These are phyloP conservation scores for Penicillium canariense DNA, from an alignment of 495 filamentous ascomycete species.

Conservation along the genomic window DNA sequence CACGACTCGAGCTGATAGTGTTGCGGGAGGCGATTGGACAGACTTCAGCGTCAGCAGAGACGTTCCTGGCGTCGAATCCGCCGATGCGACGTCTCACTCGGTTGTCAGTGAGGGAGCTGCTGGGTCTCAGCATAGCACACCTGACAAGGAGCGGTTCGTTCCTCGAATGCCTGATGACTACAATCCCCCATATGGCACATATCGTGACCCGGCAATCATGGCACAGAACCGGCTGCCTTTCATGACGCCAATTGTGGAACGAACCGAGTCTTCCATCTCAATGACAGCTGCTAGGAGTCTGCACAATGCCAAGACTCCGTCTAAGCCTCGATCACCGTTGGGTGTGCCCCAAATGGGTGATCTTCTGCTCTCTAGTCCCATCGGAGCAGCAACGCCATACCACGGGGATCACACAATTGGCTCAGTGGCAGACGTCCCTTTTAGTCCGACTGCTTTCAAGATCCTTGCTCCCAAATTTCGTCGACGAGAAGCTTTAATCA, in stretches of 20 bases:
- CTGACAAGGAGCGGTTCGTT: conserved; percentile 51
- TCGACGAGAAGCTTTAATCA: conserved; percentile 62
- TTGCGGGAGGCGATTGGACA: conserved; percentile 71
- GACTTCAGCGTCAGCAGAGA: conserved; percentile 76
- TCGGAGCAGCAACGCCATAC: conserved; percentile 28
- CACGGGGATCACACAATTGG: conserved; percentile 30
- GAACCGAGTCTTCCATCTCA: conserved; percentile 80
- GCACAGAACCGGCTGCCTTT: conserved; percentile 89
- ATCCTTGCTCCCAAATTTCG: conserved; percentile 24
- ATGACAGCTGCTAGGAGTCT: conserved; percentile 54
- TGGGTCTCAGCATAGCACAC: conserved; percentile 21
- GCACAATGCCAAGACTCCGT: conserved; percentile 73
- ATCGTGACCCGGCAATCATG: conserved; percentile 68
- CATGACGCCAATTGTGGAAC: conserved; percentile 97
- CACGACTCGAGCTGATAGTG: conserved; percentile 54
- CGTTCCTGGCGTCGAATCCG: conserved; percentile 49
- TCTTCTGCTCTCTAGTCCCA: conserved; percentile 34
- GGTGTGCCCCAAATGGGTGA: conserved; percentile 35
- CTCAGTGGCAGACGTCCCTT: conserved; percentile 37
- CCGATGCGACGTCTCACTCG: conserved; percentile 28
- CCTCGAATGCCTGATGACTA: conserved; percentile 83
- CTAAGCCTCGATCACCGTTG: conserved; percentile 42
- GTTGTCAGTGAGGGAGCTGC: conserved; percentile 28
- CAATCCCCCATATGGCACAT: conserved; percentile 68
- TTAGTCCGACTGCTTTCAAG: conserved; percentile 52